phyloP scores from a whole-genome alignment of 2,329 filamentous ascomycete species.

The Penicillium vulpinum region DNA sequence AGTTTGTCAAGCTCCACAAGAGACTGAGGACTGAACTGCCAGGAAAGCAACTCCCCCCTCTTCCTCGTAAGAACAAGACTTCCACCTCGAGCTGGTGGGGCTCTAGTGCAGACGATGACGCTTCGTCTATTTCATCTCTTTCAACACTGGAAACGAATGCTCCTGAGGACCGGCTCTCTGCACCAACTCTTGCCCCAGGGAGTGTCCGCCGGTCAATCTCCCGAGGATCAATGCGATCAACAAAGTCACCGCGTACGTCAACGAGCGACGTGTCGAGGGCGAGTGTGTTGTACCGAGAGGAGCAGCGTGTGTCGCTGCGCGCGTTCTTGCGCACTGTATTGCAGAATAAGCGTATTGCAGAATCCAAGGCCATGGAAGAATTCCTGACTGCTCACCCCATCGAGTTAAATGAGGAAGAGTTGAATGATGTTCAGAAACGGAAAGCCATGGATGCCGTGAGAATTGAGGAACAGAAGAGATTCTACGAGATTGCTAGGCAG shows the following conservation, averaged over 20 bases:
- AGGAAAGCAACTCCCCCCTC: conserved; percentile 79
- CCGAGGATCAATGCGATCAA: conserved; percentile 30
- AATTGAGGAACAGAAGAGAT: conserved; percentile 86
- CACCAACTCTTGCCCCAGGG: conserved; percentile 35
- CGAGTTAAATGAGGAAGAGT: conserved; percentile 75
- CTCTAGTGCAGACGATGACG: conserved; percentile 64
- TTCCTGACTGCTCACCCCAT: conserved; percentile 77
- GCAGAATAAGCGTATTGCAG: conserved; percentile 78
- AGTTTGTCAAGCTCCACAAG: conserved; percentile 80
- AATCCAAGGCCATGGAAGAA: conserved; percentile 77
- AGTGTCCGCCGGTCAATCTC: conserved; percentile 31
- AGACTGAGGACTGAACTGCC: conserved; percentile 80
- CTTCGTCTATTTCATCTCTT: conserved; percentile 75
- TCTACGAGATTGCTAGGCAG: conserved; percentile 92
- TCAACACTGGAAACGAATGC: conserved; percentile 65
- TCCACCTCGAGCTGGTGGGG: conserved; percentile 62
- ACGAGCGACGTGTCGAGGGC: conserved; percentile 48
- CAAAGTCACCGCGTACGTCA: conserved; percentile 36
- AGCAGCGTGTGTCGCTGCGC: conserved; percentile 84
- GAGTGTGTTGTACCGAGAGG: conserved; percentile 74
- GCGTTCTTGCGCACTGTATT: conserved; percentile 86
- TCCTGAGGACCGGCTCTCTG: conserved; percentile 37
- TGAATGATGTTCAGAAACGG: conserved; percentile 74
- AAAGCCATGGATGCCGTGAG: conserved; percentile 84
- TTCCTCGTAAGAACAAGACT: conserved; percentile 91